Evolutionary conservation across 768 basidiomycete genomes (phyloP), one percentile per base, ranked within the genome.

Genomic region (Lanmaoa rubissima): DNA sequence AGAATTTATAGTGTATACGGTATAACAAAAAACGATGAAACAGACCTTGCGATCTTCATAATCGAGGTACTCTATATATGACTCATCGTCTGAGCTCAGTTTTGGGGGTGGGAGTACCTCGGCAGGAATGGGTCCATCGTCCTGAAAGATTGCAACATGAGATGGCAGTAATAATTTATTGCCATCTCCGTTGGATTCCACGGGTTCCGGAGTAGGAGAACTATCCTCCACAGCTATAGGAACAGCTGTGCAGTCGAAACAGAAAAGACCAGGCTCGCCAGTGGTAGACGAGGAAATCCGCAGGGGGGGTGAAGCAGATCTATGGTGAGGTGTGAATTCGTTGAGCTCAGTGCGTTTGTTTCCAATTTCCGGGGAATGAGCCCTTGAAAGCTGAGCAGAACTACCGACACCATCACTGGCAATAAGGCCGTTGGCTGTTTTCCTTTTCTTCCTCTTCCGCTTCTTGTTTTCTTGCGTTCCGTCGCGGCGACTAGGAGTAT

Each of bases 1-100:
- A 24, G 17, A 12, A 31, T 39, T 60, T 36, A 62, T 21, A 14
- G 28, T 13, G 24, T 28, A 41, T 34, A n/a, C 17, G 26, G 32
- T 24, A 51, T 34, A 44, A 40, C 13, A 32, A 21, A 50, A n/a
- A 8, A n/a, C n/a, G 17, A 52, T 17, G 26, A 31, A 38, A 65
- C 78, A 26, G 54, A 85, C 87, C 72, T 79, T 81, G 35, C 78
- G 73, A 62, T 84, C 83, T 39, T 88, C 88, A 60, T 85, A 87
- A 61, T 91, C 88, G 24, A 92, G 75, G 65, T 89, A 91, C 51
- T 92, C 84, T 55, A 93, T 91, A 63, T 83, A 89, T 64, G 82
- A 82, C 24, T 84, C 83, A 10, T 81, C 81, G 21, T 85, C 83
- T 14, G 76, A 75, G 38, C 80, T 68, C 40, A 74, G 31, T 53